Conservation (phyloP, 2,329 filamentous ascomycete genomes). For the Pyrenochaeta sp. region DNA sequence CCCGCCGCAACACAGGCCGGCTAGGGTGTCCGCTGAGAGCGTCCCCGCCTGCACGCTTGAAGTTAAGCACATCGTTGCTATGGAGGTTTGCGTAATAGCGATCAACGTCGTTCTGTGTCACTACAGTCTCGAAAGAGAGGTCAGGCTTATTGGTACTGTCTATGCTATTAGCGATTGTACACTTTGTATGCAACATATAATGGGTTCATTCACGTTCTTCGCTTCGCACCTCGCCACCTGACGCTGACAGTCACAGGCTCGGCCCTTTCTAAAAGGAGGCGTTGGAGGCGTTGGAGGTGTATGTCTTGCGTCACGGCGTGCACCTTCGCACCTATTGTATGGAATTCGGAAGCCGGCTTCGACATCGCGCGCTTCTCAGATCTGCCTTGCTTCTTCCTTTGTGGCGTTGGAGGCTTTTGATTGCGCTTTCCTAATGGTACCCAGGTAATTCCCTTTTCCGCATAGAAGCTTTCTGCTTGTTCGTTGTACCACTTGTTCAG, state of each 20-base stretch:
- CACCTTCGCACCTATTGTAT: too few species aligned
- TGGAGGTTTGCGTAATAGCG: constrained; percentile 3
- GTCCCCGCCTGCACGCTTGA: constrained; percentile 1
- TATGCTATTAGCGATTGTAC: neutral
- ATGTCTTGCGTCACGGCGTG: too few species aligned
- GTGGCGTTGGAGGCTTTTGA: too few species aligned
- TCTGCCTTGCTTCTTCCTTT: too few species aligned
- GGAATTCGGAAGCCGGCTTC: too few species aligned
- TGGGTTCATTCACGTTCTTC: neutral
- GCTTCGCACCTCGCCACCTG: neutral
- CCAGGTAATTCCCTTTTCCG: neutral
- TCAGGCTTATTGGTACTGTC: neutral
- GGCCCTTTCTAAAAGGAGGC: too few species aligned
- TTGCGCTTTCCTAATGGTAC: constrained; percentile 1
- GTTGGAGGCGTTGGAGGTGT: too few species aligned
- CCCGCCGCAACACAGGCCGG: constrained; percentile 1
- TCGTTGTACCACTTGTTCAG: neutral
- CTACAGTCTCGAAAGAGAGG: neutral
- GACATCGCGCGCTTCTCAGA: too few species aligned
- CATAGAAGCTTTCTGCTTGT: neutral
- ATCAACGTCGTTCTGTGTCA: neutral
- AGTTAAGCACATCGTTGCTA: constrained; percentile 2
- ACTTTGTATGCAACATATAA: neutral
- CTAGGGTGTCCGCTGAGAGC: neutral
- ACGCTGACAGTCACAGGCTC: too few species aligned